Evolutionary conservation across 495 filamentous ascomycete genomes (phyloP), one percentile per base, ranked within the genome.

Genomic region (Penicillium riverlandense): DNA sequence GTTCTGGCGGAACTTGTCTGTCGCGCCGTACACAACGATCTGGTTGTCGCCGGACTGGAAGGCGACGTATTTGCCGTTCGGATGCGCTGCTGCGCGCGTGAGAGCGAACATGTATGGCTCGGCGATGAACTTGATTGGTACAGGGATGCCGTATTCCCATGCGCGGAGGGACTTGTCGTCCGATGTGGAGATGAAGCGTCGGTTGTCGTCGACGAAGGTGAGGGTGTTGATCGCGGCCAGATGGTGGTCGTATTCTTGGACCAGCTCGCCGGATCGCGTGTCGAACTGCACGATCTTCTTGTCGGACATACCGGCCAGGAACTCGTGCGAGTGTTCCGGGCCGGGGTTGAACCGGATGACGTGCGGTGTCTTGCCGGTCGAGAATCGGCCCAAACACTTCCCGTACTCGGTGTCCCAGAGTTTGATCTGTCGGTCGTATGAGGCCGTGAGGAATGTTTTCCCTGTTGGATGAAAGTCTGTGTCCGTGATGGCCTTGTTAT

Each of bases 281-380:
- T 99, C 92, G 66, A 95, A 99, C 58, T 99, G 92, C 29, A 99
- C 78, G 51, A 99, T 99, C 72, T 95, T 91, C 67, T 98, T 97
- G 69, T 99, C 92, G 13, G 86, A 89, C 84, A 96, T 87, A 57
- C 92, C 92, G 29, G 88, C 89, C 43, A 99, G 68, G 71, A 99
- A 99, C 63, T 96, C 90, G 56, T 91, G 83, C 2, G 78, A 76
- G 50, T 80, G 75, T n/a, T 85, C 82, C 0, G 75, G 65, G 39
- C 77, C 71, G 0, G 91, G 91, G 66, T 96, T 91, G 79, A 96
- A 96, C 49, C 83, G 82, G 55, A 97, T 75, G 45, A 96, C 91
- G 57, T 99, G 92, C 4, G 92, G 91, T 4, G 90, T 95, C 69
- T 92, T 94, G 62, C 90, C 89, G 7, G 86, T 89, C 15, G 83